Evolutionary conservation across 768 basidiomycete genomes (phyloP), one percentile per base, ranked within the genome.

Genomic region (Phlegmacium glaucopus): DNA sequence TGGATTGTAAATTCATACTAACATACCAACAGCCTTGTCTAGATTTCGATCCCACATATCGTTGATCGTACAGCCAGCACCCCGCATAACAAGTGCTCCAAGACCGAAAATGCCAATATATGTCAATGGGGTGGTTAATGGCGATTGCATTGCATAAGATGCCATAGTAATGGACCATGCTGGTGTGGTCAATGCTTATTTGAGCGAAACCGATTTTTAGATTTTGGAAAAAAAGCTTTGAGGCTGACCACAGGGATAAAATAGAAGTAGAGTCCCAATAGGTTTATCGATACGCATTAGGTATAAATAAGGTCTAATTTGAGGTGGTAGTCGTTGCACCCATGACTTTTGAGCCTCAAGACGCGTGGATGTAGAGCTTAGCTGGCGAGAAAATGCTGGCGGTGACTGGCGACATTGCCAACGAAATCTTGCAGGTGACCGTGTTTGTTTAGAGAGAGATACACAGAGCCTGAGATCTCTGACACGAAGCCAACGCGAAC

Each of bases 131-230:
- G 75, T 78, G 2, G 79, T 76, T 39, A 77, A 71, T 0, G 93
- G 88, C 4, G 79, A 71, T 16, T 84, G 72, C 7, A 82, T 68
- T 9, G 90, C 85, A 57, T 94, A 94, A 2, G 90, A 83, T 0
- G 93, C 93, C 90, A 99, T 95, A 6, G 92, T 90, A 59, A 99
- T 96, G 9, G 93, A 92, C 96, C 96, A 99, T 7, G 94, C 96
- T 99, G 55, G 10, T n/a, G n/a, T n/a, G n/a, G 25, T 16, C n/a
- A 27, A 47, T 43, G 10, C 13, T 27, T 44, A 48, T 30, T 48
- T 34, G 45, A 44, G 32, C 44, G 36, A 39, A 28, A n/a, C 25
- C 37, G n/a, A 30, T 40, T 29, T 30, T 32, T 6, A 36, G 12
- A 15, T 11, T 22, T 38, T 47, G 28, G n/a, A n/a, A 15, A 17